A percentile compares a stretch with the other conserved stretches of the same genome.
phyloP scores from a whole-genome alignment of 2,329 filamentous ascomycete species.

The Penicillium verrucosum region DNA sequence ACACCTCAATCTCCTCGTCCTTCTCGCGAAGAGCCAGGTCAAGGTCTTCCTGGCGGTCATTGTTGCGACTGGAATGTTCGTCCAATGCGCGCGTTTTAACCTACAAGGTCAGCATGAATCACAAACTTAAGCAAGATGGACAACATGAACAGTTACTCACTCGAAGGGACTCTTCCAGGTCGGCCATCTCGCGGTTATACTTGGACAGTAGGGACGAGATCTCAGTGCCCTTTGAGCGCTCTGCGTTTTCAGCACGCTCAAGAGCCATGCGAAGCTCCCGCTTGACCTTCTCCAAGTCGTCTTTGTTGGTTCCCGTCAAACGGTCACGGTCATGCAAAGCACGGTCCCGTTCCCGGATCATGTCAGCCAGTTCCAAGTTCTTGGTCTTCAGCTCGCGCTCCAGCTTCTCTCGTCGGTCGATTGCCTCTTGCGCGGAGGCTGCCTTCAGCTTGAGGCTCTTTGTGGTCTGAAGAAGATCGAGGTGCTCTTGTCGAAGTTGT shows the following conservation, averaged over 20 bases:
- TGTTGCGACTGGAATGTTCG: slow-evolving; percentile 72
- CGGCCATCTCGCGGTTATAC: slow-evolving; percentile 95
- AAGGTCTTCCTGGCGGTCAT: slow-evolving; percentile 79
- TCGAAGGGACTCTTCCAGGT: slow-evolving; percentile 85
- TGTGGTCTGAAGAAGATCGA: slow-evolving; percentile 93
- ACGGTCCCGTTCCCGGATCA: slow-evolving; percentile 95
- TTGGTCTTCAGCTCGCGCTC: slow-evolving; percentile 99
- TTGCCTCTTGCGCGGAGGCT: slow-evolving; percentile 93
- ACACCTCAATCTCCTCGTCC: slow-evolving; percentile 96
- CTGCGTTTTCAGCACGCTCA: slow-evolving; percentile 86
- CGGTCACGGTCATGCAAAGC: slow-evolving; percentile 92
- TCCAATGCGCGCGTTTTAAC: slow-evolving; percentile 86
- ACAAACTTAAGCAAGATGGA: not conserved
- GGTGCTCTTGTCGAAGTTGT: slow-evolving; percentile 88
- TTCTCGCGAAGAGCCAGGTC: slow-evolving; percentile 85
- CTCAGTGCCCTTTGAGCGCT: slow-evolving; percentile 91
- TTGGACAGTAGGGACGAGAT: slow-evolving; percentile 90
- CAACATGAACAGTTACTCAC: slow-evolving; percentile 28
- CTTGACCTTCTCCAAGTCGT: slow-evolving; percentile 91
- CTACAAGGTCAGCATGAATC: slow-evolving; percentile 38
- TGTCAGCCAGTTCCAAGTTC: slow-evolving; percentile 96
- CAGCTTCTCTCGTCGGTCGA: slow-evolving; percentile 89
- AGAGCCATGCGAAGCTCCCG: slow-evolving; percentile 88
- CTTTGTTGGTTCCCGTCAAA: slow-evolving; percentile 77
- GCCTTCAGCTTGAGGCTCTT: slow-evolving; percentile 96